Evolutionary conservation across 164 flowering plant genomes (phyloP).

Genomic region (Echeveria elegans): DNA sequence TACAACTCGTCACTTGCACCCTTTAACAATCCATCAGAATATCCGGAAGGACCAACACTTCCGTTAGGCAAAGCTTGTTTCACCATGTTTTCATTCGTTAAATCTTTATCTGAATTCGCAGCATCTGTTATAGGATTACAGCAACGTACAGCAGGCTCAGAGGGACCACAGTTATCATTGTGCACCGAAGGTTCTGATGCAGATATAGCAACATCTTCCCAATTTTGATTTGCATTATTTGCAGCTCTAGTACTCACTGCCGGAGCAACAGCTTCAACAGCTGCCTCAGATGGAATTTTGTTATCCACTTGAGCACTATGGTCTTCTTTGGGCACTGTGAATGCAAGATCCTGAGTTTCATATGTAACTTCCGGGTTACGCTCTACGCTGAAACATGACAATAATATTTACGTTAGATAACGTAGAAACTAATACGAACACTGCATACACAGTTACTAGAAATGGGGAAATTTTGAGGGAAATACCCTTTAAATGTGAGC

Average conservation of each 20-base stretch:
- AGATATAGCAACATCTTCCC: not conserved
- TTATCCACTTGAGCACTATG: not conserved
- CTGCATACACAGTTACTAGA: not conserved
- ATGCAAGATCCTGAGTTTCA: not conserved
- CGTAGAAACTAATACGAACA: no score
- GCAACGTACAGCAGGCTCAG: slow-evolving; percentile 9
- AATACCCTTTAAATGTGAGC: slow-evolving; percentile 59
- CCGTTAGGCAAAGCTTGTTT: slow-evolving; percentile 14
- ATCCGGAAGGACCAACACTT: slow-evolving; percentile 17
- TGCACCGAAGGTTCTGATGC: slow-evolving; percentile 7
- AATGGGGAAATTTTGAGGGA: not conserved
- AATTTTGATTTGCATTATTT: not conserved
- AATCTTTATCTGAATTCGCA: slow-evolving; percentile 12
- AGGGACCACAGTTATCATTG: slow-evolving; percentile 10
- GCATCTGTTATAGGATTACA: slow-evolving; percentile 12
- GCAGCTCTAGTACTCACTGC: not conserved
- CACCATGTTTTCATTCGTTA: slow-evolving; percentile 13
- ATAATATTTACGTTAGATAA: not conserved
- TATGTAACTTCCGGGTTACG: not conserved
- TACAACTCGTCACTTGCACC: slow-evolving; percentile 12
- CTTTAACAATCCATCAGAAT: slow-evolving; percentile 30
- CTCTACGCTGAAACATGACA: slow-evolving; percentile 56
- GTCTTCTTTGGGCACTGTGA: not conserved
- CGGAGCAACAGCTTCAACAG: not conserved
- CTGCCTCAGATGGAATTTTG: not conserved